Base-by-base conservation (phyloP, 345 rosid genomes). In the Angophora floribunda region DNA sequence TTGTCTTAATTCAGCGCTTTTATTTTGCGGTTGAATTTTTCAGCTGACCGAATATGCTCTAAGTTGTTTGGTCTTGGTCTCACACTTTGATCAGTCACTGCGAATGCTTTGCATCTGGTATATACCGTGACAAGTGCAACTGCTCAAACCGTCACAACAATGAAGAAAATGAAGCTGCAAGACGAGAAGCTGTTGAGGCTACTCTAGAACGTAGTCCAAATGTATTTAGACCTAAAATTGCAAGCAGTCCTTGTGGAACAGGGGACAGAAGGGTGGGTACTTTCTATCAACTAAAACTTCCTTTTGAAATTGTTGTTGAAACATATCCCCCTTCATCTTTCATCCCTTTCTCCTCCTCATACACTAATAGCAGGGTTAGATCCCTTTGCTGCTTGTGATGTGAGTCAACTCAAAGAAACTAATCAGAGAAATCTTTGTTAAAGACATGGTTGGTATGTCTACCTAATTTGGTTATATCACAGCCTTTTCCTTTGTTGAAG, bases 171-270 rank as follows among this genome's bases (percentile, higher is more conserved):
- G 99, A 98, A 93, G 94, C 95, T 89, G 95, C 96, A 12, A 94
- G 99, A 91, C 92, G 97, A 89, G 99, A 98, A 89, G 99, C 99
- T 51, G 95, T 98, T 86, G 98, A 96, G 92, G 93, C 97, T 90
- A 98, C 99, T 55, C 92, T 98, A 87, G 99, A 98, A 89, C 97
- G 99, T 67, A 98, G 96, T 90, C 99, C 99, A 84, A 95, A 95
- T 93, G 99, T 99, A 45, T 98, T 98, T 90, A 96, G 98, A 90
- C 99, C 99, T 36, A 98, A 98, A 92, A 97, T 98, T 92, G 99
- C 97, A 78, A 95, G 98, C 92, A 96, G 99, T 86, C 99, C 99
- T n/a, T 99, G 95, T 92, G 97, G 94, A 91, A 88, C 90, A 67
- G 92, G 93, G 44, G 99, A 95, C 88, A 95, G 89, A 90, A 94